A percentile compares a stretch with the other conserved stretches of the same genome.
phyloP scores from a whole-genome alignment of 805 yeast species.

The Suhomyces sp. region DNA sequence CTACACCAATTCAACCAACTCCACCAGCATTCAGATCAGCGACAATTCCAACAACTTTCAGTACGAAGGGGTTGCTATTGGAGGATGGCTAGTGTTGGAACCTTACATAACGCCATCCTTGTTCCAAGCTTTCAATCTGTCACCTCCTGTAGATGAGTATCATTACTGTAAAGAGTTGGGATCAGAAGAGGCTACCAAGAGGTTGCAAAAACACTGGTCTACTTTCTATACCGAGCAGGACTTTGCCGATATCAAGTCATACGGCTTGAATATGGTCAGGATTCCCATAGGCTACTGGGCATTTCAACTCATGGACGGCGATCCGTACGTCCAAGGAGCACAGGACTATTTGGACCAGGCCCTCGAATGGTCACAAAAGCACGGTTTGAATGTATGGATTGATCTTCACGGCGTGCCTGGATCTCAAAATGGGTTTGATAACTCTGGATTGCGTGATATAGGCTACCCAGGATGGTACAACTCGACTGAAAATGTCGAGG shows the following conservation, averaged over 20 bases:
- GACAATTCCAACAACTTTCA: constrained; percentile 10
- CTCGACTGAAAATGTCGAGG: constrained; percentile 22
- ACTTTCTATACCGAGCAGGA: constrained; percentile 60
- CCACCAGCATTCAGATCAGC: constrained; percentile 4
- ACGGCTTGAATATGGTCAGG: constrained; percentile 68
- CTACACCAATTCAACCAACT: constrained; percentile 7
- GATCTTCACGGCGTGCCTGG: constrained; percentile 98
- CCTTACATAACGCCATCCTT: constrained; percentile 69
- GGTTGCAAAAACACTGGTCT: constrained; percentile 54
- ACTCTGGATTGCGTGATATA: constrained; percentile 61
- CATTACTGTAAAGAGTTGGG: constrained; percentile 52
- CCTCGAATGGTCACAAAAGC: constrained; percentile 64
- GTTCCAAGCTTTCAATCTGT: constrained; percentile 40
- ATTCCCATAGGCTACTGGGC: constrained; percentile 86
- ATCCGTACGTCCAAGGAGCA: constrained; percentile 68
- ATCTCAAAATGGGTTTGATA: constrained; percentile 93
- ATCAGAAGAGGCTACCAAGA: constrained; percentile 35
- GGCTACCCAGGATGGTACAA: constrained; percentile 38
- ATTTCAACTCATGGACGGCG: constrained; percentile 45
- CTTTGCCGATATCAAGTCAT: constrained; percentile 46
- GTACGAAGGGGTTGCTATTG: constrained; percentile 50
- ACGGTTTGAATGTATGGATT: constrained; percentile 76
- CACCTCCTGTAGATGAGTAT: constrained; percentile 60
- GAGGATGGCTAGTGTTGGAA: constrained; percentile 73
- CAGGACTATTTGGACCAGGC: constrained; percentile 62